phyloP scores from a whole-genome alignment of 2,329 filamentous ascomycete genomes.

The Paraphoma chrysanthemicola region DNA sequence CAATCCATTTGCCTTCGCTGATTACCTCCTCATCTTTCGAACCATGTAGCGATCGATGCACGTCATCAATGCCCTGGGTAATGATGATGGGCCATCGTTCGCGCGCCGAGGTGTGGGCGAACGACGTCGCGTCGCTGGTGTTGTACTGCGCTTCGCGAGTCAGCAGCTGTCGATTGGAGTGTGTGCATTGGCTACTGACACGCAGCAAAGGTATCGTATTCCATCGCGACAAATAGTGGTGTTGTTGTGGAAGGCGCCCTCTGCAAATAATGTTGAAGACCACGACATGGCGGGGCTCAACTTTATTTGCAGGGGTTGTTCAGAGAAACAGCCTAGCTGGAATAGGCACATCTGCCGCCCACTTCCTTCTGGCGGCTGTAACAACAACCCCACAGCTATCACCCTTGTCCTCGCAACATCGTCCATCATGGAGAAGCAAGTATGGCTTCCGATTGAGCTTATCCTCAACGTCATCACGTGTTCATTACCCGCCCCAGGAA shows the following conservation, averaged over 20 bases:
- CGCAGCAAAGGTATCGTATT: conserved; percentile 30
- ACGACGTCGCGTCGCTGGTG: conserved; percentile 84
- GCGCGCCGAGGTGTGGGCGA: conserved; percentile 83
- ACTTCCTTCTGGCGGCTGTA: no score
- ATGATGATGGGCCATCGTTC: conserved; percentile 94
- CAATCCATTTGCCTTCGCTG: conserved; percentile 84
- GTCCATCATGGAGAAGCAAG: conserved; percentile 5
- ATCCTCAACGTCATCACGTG: conserved; percentile 36
- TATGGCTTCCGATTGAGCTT: conserved; percentile 35
- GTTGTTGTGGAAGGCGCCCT: no score
- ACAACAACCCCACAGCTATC: neutral
- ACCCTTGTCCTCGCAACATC: neutral
- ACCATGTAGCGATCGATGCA: conserved; percentile 75
- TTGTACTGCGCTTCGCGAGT: conserved; percentile 69
- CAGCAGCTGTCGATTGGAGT: neutral
- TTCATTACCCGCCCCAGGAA: conserved; percentile 18
- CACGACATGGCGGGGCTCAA: neutral
- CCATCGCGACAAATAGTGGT: conserved; percentile 14
- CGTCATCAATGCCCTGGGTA: conserved; percentile 90
- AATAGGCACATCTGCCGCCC: no score
- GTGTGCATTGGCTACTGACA: conserved; percentile 3
- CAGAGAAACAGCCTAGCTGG: no score
- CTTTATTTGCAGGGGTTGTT: neutral
- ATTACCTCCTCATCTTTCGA: conserved; percentile 68
- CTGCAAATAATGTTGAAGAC: neutral